Conservation (phyloP, 768 basidiomycete genomes). For the Gloeopeniophorella convolvens region DNA sequence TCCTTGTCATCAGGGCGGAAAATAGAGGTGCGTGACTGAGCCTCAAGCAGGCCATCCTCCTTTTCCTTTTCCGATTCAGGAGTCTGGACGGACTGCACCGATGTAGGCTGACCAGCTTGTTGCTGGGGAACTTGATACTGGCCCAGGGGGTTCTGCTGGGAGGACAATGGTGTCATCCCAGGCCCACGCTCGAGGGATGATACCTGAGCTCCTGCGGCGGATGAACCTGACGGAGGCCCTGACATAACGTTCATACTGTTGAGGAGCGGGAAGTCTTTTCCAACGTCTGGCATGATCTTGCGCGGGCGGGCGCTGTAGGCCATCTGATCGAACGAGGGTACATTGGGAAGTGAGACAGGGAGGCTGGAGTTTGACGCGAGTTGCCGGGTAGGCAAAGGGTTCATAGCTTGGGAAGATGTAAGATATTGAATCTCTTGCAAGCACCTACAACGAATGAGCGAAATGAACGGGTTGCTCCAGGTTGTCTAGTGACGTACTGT, state of each 20-base stretch:
- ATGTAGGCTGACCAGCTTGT: constrained; percentile 22
- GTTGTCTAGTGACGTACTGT: constrained; percentile 86
- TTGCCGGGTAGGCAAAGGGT: constrained; percentile 87
- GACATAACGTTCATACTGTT: constrained; percentile 55
- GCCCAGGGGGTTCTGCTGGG: constrained; percentile 24
- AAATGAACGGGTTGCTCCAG: constrained; percentile 71
- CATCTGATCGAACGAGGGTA: constrained; percentile 67
- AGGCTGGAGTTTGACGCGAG: constrained; percentile 60
- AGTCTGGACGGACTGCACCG: constrained; percentile 28
- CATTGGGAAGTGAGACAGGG: constrained; percentile 60
- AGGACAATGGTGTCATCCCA: constrained; percentile 24
- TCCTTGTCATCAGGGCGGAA: constrained; percentile 82
- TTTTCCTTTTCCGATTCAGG: constrained; percentile 36
- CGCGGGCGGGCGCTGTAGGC: constrained; percentile 74
- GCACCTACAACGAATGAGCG: constrained; percentile 50
- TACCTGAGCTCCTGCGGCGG: constrained; percentile 36
- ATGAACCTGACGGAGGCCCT: constrained; percentile 44
- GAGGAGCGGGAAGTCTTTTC: constrained; percentile 60
- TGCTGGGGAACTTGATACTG: constrained; percentile 26
- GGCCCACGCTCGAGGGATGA: constrained; percentile 45
- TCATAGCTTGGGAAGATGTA: constrained; percentile 95
- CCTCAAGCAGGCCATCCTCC: constrained; percentile 40
- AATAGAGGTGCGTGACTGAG: constrained; percentile 61
- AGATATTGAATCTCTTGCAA: constrained; percentile 97
- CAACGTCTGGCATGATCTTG: constrained; percentile 69